Evolutionary conservation across 2,329 filamentous ascomycete species (phyloP).

Genomic region (Bimuria novae-zelandiae): DNA sequence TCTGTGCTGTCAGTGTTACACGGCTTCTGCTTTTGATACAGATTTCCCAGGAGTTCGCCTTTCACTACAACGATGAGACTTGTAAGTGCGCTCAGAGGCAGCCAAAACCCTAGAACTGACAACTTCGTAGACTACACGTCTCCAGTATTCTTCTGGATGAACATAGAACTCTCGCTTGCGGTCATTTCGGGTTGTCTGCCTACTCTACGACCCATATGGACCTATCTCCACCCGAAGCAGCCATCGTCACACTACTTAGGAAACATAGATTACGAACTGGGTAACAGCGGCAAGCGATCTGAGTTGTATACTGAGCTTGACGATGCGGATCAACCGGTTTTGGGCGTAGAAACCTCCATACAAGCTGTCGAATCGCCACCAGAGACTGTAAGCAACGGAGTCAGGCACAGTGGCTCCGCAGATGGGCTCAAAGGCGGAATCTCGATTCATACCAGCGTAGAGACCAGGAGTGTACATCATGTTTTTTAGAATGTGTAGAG

Average conservation of each 20-base stretch:
- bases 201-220: conserved; percentile 31
- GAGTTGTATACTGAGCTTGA: no score
- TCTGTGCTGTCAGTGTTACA: conserved; percentile 28
- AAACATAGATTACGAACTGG: background rate
- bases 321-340: no score
- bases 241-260: background rate
- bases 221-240: conserved; percentile 18
- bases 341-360: no score
- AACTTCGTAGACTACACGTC: conserved; percentile 23
- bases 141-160: conserved; percentile 36
- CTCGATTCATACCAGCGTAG: no score
- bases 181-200: conserved; percentile 32
- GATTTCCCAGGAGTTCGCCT: conserved; percentile 24
- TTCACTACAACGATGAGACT: conserved; percentile 26
- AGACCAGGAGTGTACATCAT: no score
- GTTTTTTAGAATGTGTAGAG: no score
- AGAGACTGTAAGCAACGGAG: no score
- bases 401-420: no score
- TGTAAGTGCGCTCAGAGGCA: background rate
- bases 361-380: no score
- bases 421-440: no score
- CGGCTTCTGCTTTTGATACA: conserved; percentile 24
- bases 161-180: conserved; percentile 33
- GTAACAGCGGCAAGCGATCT: no score
- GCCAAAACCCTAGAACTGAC: background rate